Base-by-base conservation (phyloP, 148 eudicot genomes). In the Arctostaphylos glauca region DNA sequence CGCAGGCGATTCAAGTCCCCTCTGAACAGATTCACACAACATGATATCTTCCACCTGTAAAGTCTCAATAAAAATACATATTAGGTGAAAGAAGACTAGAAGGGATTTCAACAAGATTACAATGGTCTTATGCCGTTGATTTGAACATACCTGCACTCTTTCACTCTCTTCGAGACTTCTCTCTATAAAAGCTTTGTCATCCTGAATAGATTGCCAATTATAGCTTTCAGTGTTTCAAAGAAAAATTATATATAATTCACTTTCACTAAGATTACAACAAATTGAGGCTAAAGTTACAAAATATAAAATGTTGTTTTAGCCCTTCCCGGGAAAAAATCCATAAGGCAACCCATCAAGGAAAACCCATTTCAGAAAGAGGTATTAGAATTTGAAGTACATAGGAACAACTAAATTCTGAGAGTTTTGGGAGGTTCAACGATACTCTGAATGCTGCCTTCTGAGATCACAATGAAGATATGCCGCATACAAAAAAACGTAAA, bases 1-100 rank as follows among this genome's bases (percentile, higher is more conserved):
- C 1, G 93, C 97, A 0, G 93, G 98, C 21, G 98, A 94, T 84
- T 96, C 97, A 0, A 96, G 87, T 58, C 99, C 99, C 86, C 84
- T 90, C 80, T 96, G 98, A 58, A 96, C 99, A 66, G 90, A 89
- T 88, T 96, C 95, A 84, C 97, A 92, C 78, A 96, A 55, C 72
- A 81, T 52, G 46, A 90, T 88, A 87, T 96, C 99, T 87, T 96
- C 99, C 75, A 91, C 83, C 99, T 96, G 88, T 31, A 31, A 31
- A 31, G 38, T 31, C 76, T 84, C 19, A 55, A 79, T 4, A 2
- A 76, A 21, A 23, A 41, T 21, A 19, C 7, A 23, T 43, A 83
- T 66, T 18, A 56, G 54, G 48, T 0, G 43, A 66, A 66, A 66
- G 38, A 25, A 6, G 70, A 64, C 16, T 15, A 9, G 4, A 66